Evolutionary conservation across 306 rosid genomes (phyloP), one percentile per base, ranked within the genome.

Genomic region (Sophora flavescens): DNA sequence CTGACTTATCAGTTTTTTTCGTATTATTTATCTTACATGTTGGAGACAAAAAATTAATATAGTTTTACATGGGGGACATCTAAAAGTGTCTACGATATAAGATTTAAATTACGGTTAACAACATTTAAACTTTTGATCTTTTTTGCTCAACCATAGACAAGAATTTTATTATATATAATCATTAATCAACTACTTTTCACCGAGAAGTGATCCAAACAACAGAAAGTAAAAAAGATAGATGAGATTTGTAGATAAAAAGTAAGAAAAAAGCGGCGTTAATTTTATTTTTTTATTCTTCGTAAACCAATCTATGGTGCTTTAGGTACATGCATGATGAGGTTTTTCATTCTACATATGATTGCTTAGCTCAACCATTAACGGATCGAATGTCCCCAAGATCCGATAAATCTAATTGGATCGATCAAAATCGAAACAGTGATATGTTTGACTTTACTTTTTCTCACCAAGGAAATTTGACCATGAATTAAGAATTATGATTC

Each of bases 341-440:
- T 54, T 54, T 41, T 33, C 42, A 32, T 32, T 69, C 12, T 41
- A 44, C 28, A 22, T 4, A n/a, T 35, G 28, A 45, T 65, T 47
- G 3, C 41, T 48, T 58, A 38, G 44, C 15, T 39, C 53, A 32
- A 59, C 66, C 76, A 73, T 65, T 50, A 42, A 66, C 32, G 6
- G 77, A 36, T 53, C 32, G 6, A 73, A 36, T 53, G 63, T 47
- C 39, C 63, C 73, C 70, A 70, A 53, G 2, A 73, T 75, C 74
- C 61, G 16, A 74, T 73, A 54, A 77, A 83, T 78, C 30, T 36
- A 73, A 56, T 65, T 63, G 70, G 84, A 73, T 80, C 70, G 15
- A 58, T 68, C 75, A 80, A 70, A 51, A 14, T 9, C 32, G 16
- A 39, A 22, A 56, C 1, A 64, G 26, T 63, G 73, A 14, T 17